phyloP scores from a whole-genome alignment of 192 early-diverging fungal genomes.

The Backusella westeae region DNA sequence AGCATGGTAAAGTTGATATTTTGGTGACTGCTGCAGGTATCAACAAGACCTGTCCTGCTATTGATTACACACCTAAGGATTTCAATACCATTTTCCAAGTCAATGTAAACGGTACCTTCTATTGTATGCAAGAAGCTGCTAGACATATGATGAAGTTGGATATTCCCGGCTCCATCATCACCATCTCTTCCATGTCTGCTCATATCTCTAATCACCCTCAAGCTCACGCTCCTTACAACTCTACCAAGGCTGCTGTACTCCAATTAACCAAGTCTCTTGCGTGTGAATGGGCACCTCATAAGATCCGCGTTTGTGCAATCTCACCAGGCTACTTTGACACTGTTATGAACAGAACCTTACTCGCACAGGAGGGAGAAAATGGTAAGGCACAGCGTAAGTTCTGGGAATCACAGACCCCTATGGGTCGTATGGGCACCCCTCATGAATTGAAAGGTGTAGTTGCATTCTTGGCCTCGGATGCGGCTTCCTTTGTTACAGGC shows the following conservation, averaged over 20 bases:
- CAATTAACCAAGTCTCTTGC: slow-evolving; percentile 46
- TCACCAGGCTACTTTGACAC: slow-evolving; percentile 44
- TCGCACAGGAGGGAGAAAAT: slow-evolving; percentile 24
- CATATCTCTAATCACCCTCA: slow-evolving; percentile 36
- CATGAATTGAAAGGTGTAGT: slow-evolving; percentile 36
- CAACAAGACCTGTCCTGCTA: slow-evolving; percentile 28
- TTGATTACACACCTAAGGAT: slow-evolving; percentile 26
- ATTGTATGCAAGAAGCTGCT: slow-evolving; percentile 36
- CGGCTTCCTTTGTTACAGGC: slow-evolving; percentile 57
- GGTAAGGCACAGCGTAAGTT: slow-evolving; percentile 5
- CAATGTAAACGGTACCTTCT: slow-evolving; percentile 37
- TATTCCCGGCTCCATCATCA: slow-evolving; percentile 38
- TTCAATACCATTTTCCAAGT: slow-evolving; percentile 33
- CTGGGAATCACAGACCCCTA: slow-evolving; percentile 26
- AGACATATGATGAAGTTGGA: slow-evolving; percentile 32
- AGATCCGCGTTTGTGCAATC: slow-evolving; percentile 40
- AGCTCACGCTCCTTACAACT: slow-evolving; percentile 42
- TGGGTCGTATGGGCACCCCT: slow-evolving; percentile 28
- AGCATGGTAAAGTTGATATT: slow-evolving; percentile 33
- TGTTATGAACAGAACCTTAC: slow-evolving; percentile 28
- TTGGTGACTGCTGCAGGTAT: slow-evolving; percentile 38
- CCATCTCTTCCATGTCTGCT: slow-evolving; percentile 41
- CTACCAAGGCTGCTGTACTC: slow-evolving; percentile 44
- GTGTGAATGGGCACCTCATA: slow-evolving; percentile 41
- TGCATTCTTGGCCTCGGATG: slow-evolving; percentile 64